Evolutionary conservation across 805 yeast species (phyloP).

Genomic region (Pichia heedii): DNA sequence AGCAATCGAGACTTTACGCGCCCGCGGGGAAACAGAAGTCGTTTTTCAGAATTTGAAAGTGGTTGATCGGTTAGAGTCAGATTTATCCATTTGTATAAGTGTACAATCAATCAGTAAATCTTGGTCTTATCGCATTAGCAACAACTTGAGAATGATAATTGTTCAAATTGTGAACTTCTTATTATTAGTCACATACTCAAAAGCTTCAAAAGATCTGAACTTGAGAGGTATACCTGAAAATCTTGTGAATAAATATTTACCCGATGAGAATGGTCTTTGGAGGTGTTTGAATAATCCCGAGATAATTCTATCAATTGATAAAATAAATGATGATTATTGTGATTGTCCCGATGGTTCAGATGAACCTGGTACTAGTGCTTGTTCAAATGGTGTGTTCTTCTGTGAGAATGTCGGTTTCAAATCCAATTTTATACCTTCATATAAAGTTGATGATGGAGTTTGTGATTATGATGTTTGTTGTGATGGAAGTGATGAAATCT

Average conservation of each 20-base stretch:
- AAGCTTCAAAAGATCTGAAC: too few relatives aligned
- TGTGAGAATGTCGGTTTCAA: conserved; percentile 70
- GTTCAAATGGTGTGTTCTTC: conserved; percentile 48
- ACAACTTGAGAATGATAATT: too few relatives aligned
- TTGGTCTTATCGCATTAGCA: too few relatives aligned
- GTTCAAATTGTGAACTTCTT: too few relatives aligned
- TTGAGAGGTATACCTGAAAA: conserved; percentile 31
- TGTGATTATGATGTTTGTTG: conserved; percentile 89
- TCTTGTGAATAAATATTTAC: conserved; percentile 36
- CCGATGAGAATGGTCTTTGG: conserved; percentile 51
- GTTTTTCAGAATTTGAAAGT: too few relatives aligned
- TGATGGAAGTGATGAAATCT: conserved; percentile 84
- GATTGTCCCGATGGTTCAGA: conserved; percentile 98
- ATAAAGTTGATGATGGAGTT: conserved; percentile 75
- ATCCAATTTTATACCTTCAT: conserved; percentile 54
- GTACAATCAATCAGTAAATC: too few relatives aligned
- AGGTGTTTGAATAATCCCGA: conserved; percentile 60
- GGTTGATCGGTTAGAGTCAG: too few relatives aligned
- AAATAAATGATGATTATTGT: conserved; percentile 82
- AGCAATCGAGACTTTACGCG: too few relatives aligned
- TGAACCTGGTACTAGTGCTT: conserved; percentile 93
- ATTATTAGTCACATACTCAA: too few relatives aligned
- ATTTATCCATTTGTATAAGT: too few relatives aligned
- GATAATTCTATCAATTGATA: conserved; percentile 48
- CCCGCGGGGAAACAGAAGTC: too few relatives aligned